Evolutionary conservation across 1,284 basidiomycete genomes (phyloP), one percentile per base, ranked within the genome.

Genomic region (Ceratobasidium sp.): DNA sequence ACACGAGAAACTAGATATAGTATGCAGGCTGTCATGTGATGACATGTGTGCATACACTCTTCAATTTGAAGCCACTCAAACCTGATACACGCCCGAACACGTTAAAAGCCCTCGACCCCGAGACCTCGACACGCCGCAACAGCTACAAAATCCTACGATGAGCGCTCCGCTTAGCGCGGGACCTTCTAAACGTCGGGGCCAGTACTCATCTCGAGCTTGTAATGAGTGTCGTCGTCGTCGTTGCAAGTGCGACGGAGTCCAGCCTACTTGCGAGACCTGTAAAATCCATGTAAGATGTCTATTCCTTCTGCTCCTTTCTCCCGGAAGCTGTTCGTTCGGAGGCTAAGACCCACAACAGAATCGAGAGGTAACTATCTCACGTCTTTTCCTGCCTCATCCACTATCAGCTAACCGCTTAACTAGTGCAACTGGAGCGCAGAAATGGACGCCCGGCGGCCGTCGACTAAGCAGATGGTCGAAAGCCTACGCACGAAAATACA

Each of bases 211-310:
- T 42, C 46, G 64, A 3, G 73, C 73, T 13, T 76, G 73, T 26
- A 76, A 66, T 28, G 52, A 42, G n/a, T 76, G 73, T 23, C 73
- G 73, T n/a, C 73, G 73, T 13, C 73, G 73, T 20, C 73, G 73
- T n/a, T 66, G 62, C 64, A 76, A 76, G 40, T 76, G 73, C 52
- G 73, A 76, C 38, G 73, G 73, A 1, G 38, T 54, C 5, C 73
- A 76, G 44, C 73, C 73, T 3, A 57, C 50, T 2, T 76, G 73
- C 28, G 73, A 52, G 3, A 76, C 73, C 13, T 76, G 73, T 76
- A n/a, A 13, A 0, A 42, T 56, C 13, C 44, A 57, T 26, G 73
- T 76, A 57, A 23, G 73, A 66, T 40, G 9, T 2, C 40, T 12
- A 4, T 15, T 12, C 13, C 12, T 33, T n/a, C 4, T 48, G 42